Conservation (phyloP, 768 basidiomycete species). For the Chalciporus chontae region DNA sequence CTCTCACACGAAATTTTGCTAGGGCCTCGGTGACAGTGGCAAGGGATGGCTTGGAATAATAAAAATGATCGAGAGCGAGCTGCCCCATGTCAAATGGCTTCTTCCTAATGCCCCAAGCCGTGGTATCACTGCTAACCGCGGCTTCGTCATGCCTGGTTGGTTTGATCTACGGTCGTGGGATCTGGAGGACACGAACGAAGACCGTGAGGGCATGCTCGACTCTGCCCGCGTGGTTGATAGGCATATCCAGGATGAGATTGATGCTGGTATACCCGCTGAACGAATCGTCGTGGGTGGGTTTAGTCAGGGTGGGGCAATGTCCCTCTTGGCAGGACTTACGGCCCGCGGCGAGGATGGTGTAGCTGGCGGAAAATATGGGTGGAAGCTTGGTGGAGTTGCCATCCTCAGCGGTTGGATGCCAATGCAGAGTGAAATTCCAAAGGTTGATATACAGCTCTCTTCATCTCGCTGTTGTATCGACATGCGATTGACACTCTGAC, state of each 20-base stretch:
- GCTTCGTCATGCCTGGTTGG: constrained; percentile 69
- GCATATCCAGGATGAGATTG: constrained; percentile 73
- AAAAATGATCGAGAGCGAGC: constrained; percentile 53
- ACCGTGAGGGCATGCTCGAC: constrained; percentile 55
- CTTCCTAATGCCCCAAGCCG: constrained; percentile 39
- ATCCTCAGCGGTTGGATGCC: constrained; percentile 81
- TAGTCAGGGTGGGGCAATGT: constrained; percentile 80
- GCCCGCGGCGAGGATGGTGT: constrained; percentile 24
- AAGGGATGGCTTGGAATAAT: constrained; percentile 77
- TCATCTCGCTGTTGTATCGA: not conserved
- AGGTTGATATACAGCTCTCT: constrained; percentile 40
- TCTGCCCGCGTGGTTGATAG: constrained; percentile 59
- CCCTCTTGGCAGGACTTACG: constrained; percentile 65
- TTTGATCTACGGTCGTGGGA: constrained; percentile 75
- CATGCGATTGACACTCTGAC: constrained; percentile 7
- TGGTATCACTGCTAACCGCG: constrained; percentile 76
- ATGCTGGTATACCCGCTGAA: constrained; percentile 59
- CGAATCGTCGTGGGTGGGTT: constrained; percentile 88
- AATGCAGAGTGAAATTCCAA: constrained; percentile 59
- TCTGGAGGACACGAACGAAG: constrained; percentile 54
- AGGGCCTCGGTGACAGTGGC: constrained; percentile 78
- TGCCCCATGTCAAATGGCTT: constrained; percentile 86
- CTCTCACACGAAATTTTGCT: constrained; percentile 5
- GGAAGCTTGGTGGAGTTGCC: constrained; percentile 68
- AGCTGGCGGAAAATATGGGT: constrained; percentile 36